Conservation (phyloP, 805 yeast genomes). For the Lipomyces orientalis region DNA sequence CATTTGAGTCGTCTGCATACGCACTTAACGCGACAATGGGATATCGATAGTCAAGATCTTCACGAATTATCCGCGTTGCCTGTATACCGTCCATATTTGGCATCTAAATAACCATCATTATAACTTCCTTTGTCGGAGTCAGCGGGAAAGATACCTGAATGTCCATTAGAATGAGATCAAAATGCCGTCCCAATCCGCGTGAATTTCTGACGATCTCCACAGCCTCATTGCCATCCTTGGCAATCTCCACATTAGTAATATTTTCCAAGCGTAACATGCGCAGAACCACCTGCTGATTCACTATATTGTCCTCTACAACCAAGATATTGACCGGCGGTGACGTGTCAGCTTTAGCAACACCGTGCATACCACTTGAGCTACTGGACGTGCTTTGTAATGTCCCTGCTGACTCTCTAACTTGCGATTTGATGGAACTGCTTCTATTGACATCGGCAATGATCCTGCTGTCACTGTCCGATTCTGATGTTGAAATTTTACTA, state of each 20-base stretch:
- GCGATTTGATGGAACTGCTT: constrained; percentile 11
- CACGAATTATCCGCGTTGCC: constrained; percentile 74
- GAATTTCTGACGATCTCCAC: constrained; percentile 64
- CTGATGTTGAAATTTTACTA: constrained; percentile 15
- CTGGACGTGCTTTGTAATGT: not conserved
- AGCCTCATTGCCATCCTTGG: constrained; percentile 90
- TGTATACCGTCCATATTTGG: constrained; percentile 86
- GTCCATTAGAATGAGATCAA: constrained; percentile 88
- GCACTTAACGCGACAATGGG: constrained; percentile 95
- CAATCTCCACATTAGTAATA: constrained; percentile 66
- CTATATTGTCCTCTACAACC: constrained; percentile 93
- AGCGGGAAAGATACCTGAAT: constrained; percentile 67
- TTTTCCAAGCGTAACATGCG: constrained; percentile 90
- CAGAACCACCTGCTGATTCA: constrained; percentile 91
- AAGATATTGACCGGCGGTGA: constrained; percentile 53
- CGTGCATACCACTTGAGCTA: not conserved
- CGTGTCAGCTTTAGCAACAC: not conserved
- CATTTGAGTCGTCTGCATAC: constrained; percentile 89
- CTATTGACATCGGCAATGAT: too few species aligned
- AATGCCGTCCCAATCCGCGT: constrained; percentile 44
- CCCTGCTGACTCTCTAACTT: constrained; percentile 17
- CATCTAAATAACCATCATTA: too few species aligned
- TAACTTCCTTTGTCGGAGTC: too few species aligned
- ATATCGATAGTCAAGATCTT: constrained; percentile 59
- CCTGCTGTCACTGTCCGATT: too few species aligned